phyloP scores from a whole-genome alignment of 2,329 filamentous ascomycete genomes.

The Plenodomus lindquistii region DNA sequence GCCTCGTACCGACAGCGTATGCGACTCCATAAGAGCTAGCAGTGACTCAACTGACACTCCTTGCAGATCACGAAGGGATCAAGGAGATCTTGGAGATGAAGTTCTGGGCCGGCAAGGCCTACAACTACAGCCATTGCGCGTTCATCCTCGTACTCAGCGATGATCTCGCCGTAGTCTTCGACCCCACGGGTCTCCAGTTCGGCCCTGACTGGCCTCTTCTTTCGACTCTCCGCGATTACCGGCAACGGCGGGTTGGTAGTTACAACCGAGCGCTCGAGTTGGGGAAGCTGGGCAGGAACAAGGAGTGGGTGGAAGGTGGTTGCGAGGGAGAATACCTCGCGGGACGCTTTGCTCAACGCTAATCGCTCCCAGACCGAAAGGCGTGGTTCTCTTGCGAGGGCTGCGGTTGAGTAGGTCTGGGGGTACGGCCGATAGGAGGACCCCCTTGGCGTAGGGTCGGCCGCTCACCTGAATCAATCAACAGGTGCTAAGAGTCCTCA shows the following conservation, averaged over 20 bases:
- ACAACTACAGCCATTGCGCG: conserved; percentile 3
- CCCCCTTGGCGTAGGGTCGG: conserved; percentile 12
- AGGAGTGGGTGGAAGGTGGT: neutral
- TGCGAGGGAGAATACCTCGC: neutral
- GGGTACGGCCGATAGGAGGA: conserved; percentile 9
- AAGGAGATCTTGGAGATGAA: conserved; percentile 1
- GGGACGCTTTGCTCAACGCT: neutral
- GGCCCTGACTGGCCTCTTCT: conserved; percentile 17
- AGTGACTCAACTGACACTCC: neutral
- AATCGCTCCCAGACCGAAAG: neutral
- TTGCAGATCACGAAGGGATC: neutral
- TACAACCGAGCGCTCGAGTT: neutral
- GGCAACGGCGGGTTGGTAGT: neutral
- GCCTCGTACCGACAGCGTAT: too few relatives aligned
- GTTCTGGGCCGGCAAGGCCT: neutral
- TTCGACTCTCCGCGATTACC: neutral
- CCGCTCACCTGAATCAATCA: conserved; percentile 2
- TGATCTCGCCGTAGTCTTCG: conserved; percentile 8
- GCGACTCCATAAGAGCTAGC: too few relatives aligned
- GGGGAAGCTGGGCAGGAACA: neutral
- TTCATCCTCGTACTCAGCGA: conserved; percentile 2
- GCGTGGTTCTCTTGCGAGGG: neutral
- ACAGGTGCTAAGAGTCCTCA: conserved; percentile 13
- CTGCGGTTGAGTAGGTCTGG: neutral
- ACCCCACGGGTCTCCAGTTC: conserved; percentile 22